These are phyloP conservation scores for Auriscalpium microsporum DNA, from an alignment of 768 basidiomycete species.

Conservation along the genomic window DNA sequence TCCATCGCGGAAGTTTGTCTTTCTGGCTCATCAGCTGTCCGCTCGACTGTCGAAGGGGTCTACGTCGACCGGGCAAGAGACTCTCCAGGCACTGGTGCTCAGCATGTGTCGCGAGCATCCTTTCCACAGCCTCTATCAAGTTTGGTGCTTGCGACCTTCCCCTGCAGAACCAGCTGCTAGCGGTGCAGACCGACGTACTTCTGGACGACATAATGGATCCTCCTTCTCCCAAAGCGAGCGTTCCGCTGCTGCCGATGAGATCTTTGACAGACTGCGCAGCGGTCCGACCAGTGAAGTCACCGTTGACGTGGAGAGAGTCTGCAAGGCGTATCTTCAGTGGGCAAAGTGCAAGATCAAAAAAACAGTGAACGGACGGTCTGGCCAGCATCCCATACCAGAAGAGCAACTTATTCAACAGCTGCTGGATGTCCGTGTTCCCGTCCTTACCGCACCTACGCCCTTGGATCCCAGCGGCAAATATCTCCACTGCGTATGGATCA, in stretches of 20 bases:
- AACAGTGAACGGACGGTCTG: slow-evolving; percentile 10
- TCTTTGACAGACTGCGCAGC: slow-evolving; percentile 46
- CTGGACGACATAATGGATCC: slow-evolving; percentile 30
- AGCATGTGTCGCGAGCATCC: slow-evolving; percentile 87
- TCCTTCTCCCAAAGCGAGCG: slow-evolving; percentile 48
- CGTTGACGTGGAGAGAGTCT: slow-evolving; percentile 52
- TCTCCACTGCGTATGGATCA: slow-evolving; percentile 63
- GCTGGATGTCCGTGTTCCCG: slow-evolving; percentile 60
- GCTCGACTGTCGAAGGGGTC: slow-evolving; percentile 63
- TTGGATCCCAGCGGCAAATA: slow-evolving; percentile 69
- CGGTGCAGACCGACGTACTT: slow-evolving; percentile 31
- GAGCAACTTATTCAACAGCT: slow-evolving; percentile 40
- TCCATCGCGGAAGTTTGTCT: slow-evolving; percentile 84
- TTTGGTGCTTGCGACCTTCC: slow-evolving; percentile 58
- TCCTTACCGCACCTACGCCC: slow-evolving; percentile 64
- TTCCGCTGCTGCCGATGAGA: slow-evolving; percentile 50
- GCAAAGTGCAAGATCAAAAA: slow-evolving; percentile 50
- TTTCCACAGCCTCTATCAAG: slow-evolving; percentile 87
- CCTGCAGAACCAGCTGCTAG: not conserved
- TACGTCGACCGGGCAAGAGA: slow-evolving; percentile 38
- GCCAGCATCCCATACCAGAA: slow-evolving; percentile 34
- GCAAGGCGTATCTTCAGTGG: slow-evolving; percentile 64
- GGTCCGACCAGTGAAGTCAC: slow-evolving; percentile 32
- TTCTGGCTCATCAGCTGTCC: slow-evolving; percentile 87
- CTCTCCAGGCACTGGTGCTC: slow-evolving; percentile 55